Evolutionary conservation across 805 yeast species (phyloP).

Genomic region (Lipomyces starkeyi): DNA sequence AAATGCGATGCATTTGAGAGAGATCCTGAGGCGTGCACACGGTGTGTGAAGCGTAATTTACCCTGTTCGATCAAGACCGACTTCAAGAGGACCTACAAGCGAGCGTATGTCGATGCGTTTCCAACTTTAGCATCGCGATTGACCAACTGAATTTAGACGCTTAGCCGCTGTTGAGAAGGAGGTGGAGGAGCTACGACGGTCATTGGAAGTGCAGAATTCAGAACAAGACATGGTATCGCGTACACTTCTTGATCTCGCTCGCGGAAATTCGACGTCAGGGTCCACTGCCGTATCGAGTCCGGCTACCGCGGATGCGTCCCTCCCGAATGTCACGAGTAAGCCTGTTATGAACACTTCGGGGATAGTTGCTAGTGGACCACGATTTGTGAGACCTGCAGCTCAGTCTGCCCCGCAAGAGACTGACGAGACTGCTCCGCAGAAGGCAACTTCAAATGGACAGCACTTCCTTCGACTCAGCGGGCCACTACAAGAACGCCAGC

Average conservation of each 20-base stretch:
- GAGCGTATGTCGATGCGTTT: constrained; percentile 60
- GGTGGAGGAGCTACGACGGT: constrained; percentile 67
- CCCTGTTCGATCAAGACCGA: constrained; percentile 77
- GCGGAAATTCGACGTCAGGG: constrained; percentile 28
- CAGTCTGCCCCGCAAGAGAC: background rate
- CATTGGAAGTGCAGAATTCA: constrained; percentile 46
- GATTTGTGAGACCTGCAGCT: background rate
- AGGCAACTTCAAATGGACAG: background rate
- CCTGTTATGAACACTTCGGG: background rate
- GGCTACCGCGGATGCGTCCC: background rate
- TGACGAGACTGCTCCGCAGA: background rate
- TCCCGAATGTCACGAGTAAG: background rate
- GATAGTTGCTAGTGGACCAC: background rate
- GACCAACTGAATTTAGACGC: constrained; percentile 40
- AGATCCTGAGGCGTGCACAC: constrained; percentile 79
- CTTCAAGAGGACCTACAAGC: constrained; percentile 86
- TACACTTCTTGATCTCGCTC: constrained; percentile 34
- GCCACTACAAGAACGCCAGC: background rate
- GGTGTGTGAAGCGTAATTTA: constrained; percentile 74
- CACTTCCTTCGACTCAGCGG: constrained; percentile 1
- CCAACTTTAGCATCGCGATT: background rate
- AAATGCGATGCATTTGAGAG: constrained; percentile 83
- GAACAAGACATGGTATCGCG: constrained; percentile 36
- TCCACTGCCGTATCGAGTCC: constrained; percentile 8
- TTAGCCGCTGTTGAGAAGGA: constrained; percentile 69